Conservation (phyloP, 2,329 filamentous ascomycete species). For the Anthostomella pinea region DNA sequence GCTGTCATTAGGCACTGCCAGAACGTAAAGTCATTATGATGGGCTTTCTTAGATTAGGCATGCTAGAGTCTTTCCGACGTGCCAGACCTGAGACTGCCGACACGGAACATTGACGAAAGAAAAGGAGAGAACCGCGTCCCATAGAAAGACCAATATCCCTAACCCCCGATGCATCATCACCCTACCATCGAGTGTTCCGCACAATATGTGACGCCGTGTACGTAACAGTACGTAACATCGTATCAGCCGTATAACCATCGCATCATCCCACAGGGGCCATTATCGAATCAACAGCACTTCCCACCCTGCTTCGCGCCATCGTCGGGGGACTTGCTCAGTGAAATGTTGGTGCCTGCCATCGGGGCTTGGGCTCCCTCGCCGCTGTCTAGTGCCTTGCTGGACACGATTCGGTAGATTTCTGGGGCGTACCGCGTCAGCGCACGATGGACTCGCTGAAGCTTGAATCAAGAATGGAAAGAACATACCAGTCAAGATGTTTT, state of each 20-base stretch:
- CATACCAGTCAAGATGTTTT: constrained; percentile 97
- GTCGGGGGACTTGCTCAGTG: constrained; percentile 82
- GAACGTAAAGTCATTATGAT: too few species aligned
- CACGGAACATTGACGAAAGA: constrained; percentile 18
- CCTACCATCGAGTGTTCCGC: constrained; percentile 21
- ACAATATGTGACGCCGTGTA: constrained; percentile 33
- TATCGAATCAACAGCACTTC: constrained; percentile 68
- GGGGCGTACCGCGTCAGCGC: constrained; percentile 17
- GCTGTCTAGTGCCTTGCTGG: constrained; percentile 92
- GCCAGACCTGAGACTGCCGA: constrained; percentile 21
- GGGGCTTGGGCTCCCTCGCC: constrained; percentile 78
- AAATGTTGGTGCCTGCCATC: constrained; percentile 78
- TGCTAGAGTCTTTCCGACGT: constrained; percentile 18
- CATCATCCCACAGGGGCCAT: constrained; percentile 24
- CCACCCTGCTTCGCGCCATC: constrained; percentile 71
- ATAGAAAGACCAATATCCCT: constrained; percentile 25
- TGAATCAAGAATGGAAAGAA: too few species aligned
- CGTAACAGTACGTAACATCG: constrained; percentile 35
- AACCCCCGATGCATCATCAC: constrained; percentile 26
- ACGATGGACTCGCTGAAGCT: too few species aligned
- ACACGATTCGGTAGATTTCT: constrained; percentile 99
- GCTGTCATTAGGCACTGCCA: too few species aligned
- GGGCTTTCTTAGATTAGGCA: constrained; percentile 25
- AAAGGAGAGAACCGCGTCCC: constrained; percentile 24
- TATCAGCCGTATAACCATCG: constrained; percentile 32